Conservation (phyloP, 73 alveolate species). For the Tetrahymena thermophila region DNA sequence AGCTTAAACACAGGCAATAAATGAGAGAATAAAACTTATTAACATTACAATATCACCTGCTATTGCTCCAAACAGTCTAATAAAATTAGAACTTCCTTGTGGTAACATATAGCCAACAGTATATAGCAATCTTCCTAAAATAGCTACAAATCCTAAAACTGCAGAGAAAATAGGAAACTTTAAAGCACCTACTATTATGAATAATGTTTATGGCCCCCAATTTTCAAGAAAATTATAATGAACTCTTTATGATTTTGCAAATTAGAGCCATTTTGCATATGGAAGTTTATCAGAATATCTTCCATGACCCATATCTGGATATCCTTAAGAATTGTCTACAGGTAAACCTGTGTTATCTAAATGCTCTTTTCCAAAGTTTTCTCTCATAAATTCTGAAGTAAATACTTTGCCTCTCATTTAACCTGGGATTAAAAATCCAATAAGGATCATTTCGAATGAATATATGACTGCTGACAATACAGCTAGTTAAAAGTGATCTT, state of each 20-base stretch:
- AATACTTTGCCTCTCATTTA: conserved; percentile 10
- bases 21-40: neutral
- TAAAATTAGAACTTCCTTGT: neutral
- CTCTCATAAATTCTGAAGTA: conserved; percentile 26
- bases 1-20: neutral
- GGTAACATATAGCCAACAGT: neutral
- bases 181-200: neutral
- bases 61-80: neutral
- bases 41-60: neutral
- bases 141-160: neutral
- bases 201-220: neutral
- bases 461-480: neutral
- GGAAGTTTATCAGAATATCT: conserved; percentile 41
- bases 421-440: conserved; percentile 11
- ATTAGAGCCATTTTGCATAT: conserved; percentile 37
- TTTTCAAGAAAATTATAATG: conserved; percentile 42
- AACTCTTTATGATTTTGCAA: conserved; percentile 31
- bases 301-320: conserved; percentile 62
- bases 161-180: neutral
- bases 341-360: conserved; percentile 19
- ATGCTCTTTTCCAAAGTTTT: conserved; percentile 19
- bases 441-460: neutral
- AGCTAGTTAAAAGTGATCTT: neutral
- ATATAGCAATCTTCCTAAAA: neutral
- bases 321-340: conserved; percentile 14